Base-by-base conservation (phyloP, 1,284 basidiomycete genomes). In the Cutaneotrichosporon dermatis region DNA sequence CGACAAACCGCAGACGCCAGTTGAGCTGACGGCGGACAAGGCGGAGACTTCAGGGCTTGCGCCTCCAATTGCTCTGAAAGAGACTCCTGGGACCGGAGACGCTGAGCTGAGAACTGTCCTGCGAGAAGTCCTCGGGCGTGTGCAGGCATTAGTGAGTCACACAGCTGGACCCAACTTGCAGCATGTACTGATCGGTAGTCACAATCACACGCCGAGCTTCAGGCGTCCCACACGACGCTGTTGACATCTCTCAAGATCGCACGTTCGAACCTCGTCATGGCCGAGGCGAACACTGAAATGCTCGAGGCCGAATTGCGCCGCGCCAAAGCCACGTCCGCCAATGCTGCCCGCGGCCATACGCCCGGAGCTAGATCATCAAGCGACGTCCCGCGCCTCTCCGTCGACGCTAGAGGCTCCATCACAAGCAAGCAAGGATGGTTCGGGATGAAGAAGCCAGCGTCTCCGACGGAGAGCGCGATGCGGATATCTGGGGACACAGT, bases 201-300 rank as follows among this genome's bases (percentile, higher is more conserved):
- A 10, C 62, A 67, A 58, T 73, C 74, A 0, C 73, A 79, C 57
- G 54, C 62, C 37, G 66, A 69, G 7, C 71, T 76, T 75, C 10
- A 73, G 6, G 37, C 60, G 8, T 75, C 71, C n/a, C 77, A 78
- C 60, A 64, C 70, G 6, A 82, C 86, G 44, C 79, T 87, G 15
- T 85, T 91, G 72, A 88, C 89, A 2, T 85, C 89, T 56, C 81
- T 93, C 34, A 90, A 88, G 59, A 84, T 94, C 53, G 84, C 90
- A 25, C 87, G 86, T 68, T 92, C 89, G 0, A 94, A 94, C 70
- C 83, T 94, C 2, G 85, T 89, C 63, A 85, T 93, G 59, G 88
- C 91, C 4, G 86, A 90, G 55, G 86, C 88, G 15, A 94, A 94
- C 73, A 90, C 90, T 69, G 92, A 94, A 70, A 93, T 94, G 90